A percentile compares a stretch with the other conserved stretches of the same genome.
These are phyloP conservation scores for Cunninghamia lanceolata DNA, from an alignment of 75 land plant species.

Conservation along the genomic window DNA sequence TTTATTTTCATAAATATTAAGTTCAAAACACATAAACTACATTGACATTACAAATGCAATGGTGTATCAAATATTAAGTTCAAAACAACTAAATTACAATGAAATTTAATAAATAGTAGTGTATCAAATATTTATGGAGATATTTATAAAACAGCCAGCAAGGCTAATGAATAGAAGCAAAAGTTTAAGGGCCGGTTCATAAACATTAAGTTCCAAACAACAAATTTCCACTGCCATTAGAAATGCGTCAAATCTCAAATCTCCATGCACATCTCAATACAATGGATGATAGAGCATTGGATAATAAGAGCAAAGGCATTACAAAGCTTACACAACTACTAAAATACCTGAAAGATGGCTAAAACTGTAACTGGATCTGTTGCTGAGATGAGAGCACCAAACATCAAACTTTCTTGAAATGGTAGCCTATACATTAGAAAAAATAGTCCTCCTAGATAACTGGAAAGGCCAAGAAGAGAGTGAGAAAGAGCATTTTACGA, in stretches of 20 bases:
- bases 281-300: neutral
- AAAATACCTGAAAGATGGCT: constrained; percentile 87
- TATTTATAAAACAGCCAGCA: neutral
- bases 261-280: neutral
- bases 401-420: constrained; percentile 86
- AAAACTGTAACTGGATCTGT: constrained; percentile 98
- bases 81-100: too few species aligned
- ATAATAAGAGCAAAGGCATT: neutral
- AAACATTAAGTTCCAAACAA: neutral
- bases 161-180: neutral
- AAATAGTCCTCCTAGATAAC: constrained; percentile 84
- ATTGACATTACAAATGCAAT: neutral
- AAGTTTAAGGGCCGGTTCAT: neutral
- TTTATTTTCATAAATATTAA: neutral
- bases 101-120: too few species aligned
- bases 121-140: neutral
- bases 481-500: neutral
- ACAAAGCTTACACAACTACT: neutral
- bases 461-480: constrained; percentile 21
- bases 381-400: constrained; percentile 94
- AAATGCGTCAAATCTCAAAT: neutral
- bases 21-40: neutral
- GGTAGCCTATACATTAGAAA: constrained; percentile 90
- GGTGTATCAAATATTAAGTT: neutral
- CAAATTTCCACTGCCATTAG: neutral